Percentiles rank a stretch among this genome's conserved stretches.
These are phyloP conservation scores for Xylaria intraflava DNA, from an alignment of 495 filamentous ascomycete species.

Conservation along the genomic window DNA sequence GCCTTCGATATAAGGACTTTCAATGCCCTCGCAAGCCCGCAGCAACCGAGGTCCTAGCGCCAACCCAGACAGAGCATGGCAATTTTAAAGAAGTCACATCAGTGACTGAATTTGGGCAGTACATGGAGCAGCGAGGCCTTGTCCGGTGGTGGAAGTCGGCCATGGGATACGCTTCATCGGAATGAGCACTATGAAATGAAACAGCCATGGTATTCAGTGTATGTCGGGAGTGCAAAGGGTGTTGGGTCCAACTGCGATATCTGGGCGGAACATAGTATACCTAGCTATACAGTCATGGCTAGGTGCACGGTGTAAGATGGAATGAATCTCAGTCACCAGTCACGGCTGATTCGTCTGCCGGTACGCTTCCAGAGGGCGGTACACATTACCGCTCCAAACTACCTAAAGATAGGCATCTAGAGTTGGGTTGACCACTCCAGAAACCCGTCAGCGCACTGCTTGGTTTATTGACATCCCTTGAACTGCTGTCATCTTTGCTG, in stretches of 20 bases:
- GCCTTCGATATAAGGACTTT: constrained; percentile 27
- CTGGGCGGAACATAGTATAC: too few relatives aligned
- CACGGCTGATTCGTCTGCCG: too few relatives aligned
- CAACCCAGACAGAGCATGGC: not conserved
- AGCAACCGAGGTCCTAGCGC: not conserved
- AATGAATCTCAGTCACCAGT: not conserved
- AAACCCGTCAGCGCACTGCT: too few relatives aligned
- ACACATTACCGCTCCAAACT: too few relatives aligned
- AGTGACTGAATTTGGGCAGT: constrained; percentile 21
- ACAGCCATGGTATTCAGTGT: constrained; percentile 38
- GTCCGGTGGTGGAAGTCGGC: constrained; percentile 23
- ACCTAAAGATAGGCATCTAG: too few relatives aligned
- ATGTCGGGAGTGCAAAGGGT: constrained; percentile 17
- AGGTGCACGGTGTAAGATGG: constrained; percentile 39
- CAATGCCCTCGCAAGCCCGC: constrained; percentile 21
- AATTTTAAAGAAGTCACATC: constrained; percentile 23
- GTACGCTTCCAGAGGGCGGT: too few relatives aligned
- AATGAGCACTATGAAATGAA: constrained; percentile 21
- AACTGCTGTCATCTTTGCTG: too few relatives aligned
- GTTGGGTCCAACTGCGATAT: constrained; percentile 22
- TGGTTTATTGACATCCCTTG: too few relatives aligned
- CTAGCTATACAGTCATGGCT: constrained; percentile 36
- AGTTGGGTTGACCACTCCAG: too few relatives aligned
- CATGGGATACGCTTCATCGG: constrained; percentile 16
- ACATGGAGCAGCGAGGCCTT: constrained; percentile 25